Evolutionary conservation across 805 yeast species (phyloP).

Genomic region (Gaillardinia entomophila): DNA sequence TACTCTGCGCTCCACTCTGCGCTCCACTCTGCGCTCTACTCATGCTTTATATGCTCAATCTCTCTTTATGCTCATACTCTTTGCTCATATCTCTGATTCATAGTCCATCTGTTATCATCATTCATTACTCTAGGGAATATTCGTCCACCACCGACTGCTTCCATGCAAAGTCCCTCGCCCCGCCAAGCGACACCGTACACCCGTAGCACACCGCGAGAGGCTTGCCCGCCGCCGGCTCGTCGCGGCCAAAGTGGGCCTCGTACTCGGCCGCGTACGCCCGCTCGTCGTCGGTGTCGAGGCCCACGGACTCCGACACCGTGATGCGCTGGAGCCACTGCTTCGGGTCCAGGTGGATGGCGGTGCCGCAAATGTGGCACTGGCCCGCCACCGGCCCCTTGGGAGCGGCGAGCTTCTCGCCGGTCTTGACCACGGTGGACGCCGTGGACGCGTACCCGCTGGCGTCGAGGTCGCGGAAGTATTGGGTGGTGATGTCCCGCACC

Average conservation of each 20-base stretch:
- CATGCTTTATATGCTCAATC: too few species aligned
- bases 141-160: too few species aligned
- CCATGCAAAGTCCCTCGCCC: too few species aligned
- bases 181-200: slow-evolving; percentile 60
- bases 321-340: slow-evolving; percentile 62
- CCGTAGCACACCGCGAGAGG: slow-evolving; percentile 63
- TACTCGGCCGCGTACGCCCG: slow-evolving; percentile 17
- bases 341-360: slow-evolving; percentile 50
- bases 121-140: too few species aligned
- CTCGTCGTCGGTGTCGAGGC: slow-evolving; percentile 39
- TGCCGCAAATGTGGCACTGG: slow-evolving; percentile 55
- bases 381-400: slow-evolving; percentile 27
- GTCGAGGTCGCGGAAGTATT: slow-evolving; percentile 69
- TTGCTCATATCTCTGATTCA: too few species aligned
- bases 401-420: slow-evolving; percentile 68
- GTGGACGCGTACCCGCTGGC: slow-evolving; percentile 74
- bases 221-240: slow-evolving; percentile 2
- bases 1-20: too few species aligned
- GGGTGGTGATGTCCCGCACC: slow-evolving; percentile 69
- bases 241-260: slow-evolving; percentile 3
- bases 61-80: too few species aligned
- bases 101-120: too few species aligned
- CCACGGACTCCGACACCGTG: slow-evolving; percentile 54
- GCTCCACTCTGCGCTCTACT: too few species aligned
- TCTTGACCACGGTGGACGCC: slow-evolving; percentile 86